Evolutionary conservation across 2,329 filamentous ascomycete species (phyloP), one percentile per base, ranked within the genome.

Genomic region (Trichophaea hybrida): DNA sequence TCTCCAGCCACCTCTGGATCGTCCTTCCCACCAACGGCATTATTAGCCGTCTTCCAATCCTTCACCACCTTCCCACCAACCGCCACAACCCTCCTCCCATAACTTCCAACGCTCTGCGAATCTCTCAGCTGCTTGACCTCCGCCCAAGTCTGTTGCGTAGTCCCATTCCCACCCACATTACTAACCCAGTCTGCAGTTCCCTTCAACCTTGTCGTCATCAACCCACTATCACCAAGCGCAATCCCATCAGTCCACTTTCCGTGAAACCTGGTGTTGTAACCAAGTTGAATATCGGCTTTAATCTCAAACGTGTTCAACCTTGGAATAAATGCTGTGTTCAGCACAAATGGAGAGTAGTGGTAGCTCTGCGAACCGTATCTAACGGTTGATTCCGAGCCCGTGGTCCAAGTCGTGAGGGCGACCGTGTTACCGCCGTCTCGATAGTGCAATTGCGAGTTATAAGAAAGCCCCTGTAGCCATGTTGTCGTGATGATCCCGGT

Each of bases 391-490:
- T 78, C 77, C 1, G 70, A 69, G 5, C 81, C 81, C 0, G 70
- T 72, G 1, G 78, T 82, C 31, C 68, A 72, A 58, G 80, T 78
- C 17, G 71, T 74, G 37, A 75, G 79, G 32, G 71, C 68, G 68
- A 85, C 81, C 31, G 79, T 71, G 55, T 75, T 73, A 33, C 81
- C 83, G 32, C 74, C 69, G 61, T 78, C 77, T 15, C 74, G 75
- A 67, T 83, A 77, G 7, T 71, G 72, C 8, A 79, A 81, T n/a
- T 71, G 69, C 61, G 82, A 83, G 1, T 73, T 75, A 66, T 77
- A 84, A 0, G 72, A 70, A 1, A 85, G 75, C 6, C 69, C 71
- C 68, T 88, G 85, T 5, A 70, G 72, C 84, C 84, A 88, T 2
- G 72, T 70, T 5, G 74, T 74, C 0, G 69, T 63, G 5, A 69